These are phyloP conservation scores for carrot (Daucus carota) DNA, from an alignment of 129 eudicot genomes.

Conservation along the genomic window DH1_v3.0 NC_030382.2:47103501-47104000, in stretches of 20 bases:
- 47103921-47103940: conserved; percentile 92
- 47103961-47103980: conserved; percentile 97
- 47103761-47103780: no score
- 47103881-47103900: neutral
- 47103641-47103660: neutral
- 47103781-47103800: no score
- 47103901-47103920: conserved; percentile 81
- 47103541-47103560: neutral
- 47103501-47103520: neutral
- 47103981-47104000: conserved; percentile 74
- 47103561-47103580: neutral
- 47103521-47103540: no score
- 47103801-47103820: no score
- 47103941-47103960: conserved; percentile 95
- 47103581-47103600: neutral
- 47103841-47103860: no score
- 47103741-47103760: neutral
- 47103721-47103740: neutral
- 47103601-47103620: neutral
- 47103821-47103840: no score
- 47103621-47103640: neutral
- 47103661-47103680: neutral
- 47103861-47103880: neutral
- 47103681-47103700: neutral
- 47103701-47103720: neutral